Percentiles rank a stretch among this genome's conserved stretches.
These are phyloP conservation scores for Sechiopsis laciniata DNA, from an alignment of 306 rosid species.

Conservation along the genomic window DNA sequence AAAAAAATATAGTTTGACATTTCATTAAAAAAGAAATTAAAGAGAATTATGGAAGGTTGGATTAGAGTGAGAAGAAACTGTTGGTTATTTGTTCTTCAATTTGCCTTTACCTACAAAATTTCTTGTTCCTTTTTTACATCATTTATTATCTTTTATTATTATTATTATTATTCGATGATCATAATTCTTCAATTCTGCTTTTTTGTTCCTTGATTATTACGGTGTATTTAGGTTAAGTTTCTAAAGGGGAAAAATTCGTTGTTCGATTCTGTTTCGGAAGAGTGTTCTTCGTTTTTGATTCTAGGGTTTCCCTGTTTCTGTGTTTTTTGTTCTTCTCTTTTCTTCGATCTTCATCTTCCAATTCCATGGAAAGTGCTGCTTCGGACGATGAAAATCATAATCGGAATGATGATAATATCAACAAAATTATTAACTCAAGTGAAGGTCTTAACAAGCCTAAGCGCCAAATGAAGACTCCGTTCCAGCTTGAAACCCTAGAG, in stretches of 20 bases:
- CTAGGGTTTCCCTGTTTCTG: slow-evolving; percentile 46
- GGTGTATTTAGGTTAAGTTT: slow-evolving; percentile 44
- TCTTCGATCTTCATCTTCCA: slow-evolving; percentile 48
- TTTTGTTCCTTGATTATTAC: slow-evolving; percentile 68
- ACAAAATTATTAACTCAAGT: slow-evolving; percentile 63
- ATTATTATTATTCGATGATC: slow-evolving; percentile 40
- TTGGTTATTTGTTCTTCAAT: slow-evolving; percentile 41
- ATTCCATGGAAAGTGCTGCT: slow-evolving; percentile 57
- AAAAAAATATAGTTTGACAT: slow-evolving; percentile 7
- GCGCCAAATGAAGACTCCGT: slow-evolving; percentile 99
- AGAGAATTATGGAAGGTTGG: slow-evolving; percentile 47
- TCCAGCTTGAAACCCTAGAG: slow-evolving; percentile 88
- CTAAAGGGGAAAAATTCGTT: slow-evolving; percentile 33
- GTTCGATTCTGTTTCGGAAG: slow-evolving; percentile 28
- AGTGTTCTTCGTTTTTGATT: slow-evolving; percentile 22
- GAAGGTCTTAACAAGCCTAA: slow-evolving; percentile 89
- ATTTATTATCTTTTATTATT: slow-evolving; percentile 36
- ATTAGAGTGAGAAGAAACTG: slow-evolving; percentile 41
- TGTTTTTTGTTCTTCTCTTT: slow-evolving; percentile 9
- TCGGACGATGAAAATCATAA: slow-evolving; percentile 62
- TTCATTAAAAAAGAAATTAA: slow-evolving; percentile 14
- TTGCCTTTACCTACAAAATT: slow-evolving; percentile 32
- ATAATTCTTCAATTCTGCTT: slow-evolving; percentile 40
- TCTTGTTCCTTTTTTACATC: slow-evolving; percentile 37
- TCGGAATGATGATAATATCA: slow-evolving; percentile 38